Conservation (phyloP, 495 filamentous ascomycete genomes). For the Lepidopterella palustris region DNA sequence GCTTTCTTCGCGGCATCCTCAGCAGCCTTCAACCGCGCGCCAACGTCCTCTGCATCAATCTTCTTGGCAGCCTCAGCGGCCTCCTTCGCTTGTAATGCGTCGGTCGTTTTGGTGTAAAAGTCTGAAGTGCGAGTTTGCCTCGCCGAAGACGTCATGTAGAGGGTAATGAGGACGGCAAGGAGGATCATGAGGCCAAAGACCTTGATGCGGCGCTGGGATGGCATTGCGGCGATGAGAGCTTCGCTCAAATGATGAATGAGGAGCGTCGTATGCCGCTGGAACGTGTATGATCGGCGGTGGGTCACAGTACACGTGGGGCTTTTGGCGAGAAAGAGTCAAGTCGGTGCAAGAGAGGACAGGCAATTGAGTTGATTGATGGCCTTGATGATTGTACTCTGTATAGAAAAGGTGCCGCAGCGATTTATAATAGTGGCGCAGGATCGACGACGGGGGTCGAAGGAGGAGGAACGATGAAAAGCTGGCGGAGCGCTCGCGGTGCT, state of each 20-base stretch:
- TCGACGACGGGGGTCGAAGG: background rate
- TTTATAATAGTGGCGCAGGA: background rate
- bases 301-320: background rate
- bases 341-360: background rate
- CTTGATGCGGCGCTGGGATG: conserved; percentile 60
- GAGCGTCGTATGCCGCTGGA: background rate
- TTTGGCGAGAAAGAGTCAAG: background rate
- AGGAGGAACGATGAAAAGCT: background rate
- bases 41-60: conserved; percentile 30
- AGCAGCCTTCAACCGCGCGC: conserved; percentile 34
- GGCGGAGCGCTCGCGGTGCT: no score
- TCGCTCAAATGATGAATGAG: background rate
- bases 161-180: conserved; percentile 49
- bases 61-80: conserved; percentile 29
- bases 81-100: conserved; percentile 41
- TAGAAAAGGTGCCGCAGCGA: background rate
- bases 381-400: no score
- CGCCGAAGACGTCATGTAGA: conserved; percentile 53
- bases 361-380: background rate
- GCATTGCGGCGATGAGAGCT: conserved; percentile 49
- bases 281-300: background rate
- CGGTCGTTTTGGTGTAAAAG: conserved; percentile 51
- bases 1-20: conserved; percentile 35
- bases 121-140: conserved; percentile 40
- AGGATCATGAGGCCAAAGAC: conserved; percentile 52